A percentile compares a stretch with the other conserved stretches of the same genome.
Conservation (phyloP, 2,329 filamentous ascomycete genomes). For the Fusarium transvaalense region DNA sequence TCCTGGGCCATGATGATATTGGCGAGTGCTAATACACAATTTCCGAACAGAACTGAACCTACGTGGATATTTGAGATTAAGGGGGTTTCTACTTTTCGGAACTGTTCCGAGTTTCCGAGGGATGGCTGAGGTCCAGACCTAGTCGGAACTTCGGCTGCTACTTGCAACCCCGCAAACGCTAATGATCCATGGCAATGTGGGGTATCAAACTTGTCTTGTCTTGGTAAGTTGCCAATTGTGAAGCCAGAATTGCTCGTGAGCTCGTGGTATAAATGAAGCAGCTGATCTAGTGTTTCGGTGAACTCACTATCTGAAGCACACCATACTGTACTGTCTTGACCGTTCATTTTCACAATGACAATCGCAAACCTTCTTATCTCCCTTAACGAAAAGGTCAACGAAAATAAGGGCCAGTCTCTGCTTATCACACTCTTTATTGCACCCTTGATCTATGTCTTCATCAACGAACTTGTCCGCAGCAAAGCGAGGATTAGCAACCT, state of each 20-base stretch:
- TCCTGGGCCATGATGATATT: neutral
- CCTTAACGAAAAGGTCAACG: conserved; percentile 32
- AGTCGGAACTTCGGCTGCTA: too few relatives aligned
- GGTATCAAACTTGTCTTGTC: neutral
- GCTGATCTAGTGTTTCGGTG: neutral
- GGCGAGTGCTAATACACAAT: neutral
- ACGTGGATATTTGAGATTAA: neutral
- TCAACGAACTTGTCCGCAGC: conserved; percentile 63
- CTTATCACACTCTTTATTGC: conserved; percentile 44
- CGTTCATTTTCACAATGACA: conserved; percentile 41
- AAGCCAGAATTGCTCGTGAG: neutral
- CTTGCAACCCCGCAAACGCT: neutral
- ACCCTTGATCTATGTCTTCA: conserved; percentile 59
- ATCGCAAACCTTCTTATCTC: conserved; percentile 43
- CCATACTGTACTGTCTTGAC: neutral
- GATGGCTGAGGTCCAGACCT: neutral
- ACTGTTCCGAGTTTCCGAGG: conserved; percentile 38
- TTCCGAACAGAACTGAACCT: conserved; percentile 18
- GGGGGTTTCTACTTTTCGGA: conserved; percentile 22
- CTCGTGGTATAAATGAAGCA: neutral
- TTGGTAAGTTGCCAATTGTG: too few relatives aligned
- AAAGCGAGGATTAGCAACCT: conserved; percentile 60
- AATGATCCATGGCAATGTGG: neutral
- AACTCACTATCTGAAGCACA: neutral
- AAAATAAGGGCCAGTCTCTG: conserved; percentile 44